A percentile compares a stretch with the other conserved stretches of the same genome.
These are phyloP conservation scores for Aspergillus uvarum DNA, from an alignment of 2,329 filamentous ascomycete genomes.

Conservation along the genomic window DNA sequence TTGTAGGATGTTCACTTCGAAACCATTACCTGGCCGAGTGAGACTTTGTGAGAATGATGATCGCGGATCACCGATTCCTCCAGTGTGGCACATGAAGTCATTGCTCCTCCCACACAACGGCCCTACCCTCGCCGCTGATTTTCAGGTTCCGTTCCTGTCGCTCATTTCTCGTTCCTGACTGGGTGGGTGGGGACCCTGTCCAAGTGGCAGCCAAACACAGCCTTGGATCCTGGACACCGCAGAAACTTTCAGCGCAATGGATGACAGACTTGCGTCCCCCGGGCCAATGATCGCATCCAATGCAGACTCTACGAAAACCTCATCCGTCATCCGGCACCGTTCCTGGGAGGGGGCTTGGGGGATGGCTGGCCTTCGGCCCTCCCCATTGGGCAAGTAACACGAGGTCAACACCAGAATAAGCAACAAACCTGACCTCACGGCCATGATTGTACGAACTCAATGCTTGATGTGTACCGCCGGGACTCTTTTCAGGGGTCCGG, in stretches of 20 bases:
- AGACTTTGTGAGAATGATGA: neutral
- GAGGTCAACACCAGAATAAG: neutral
- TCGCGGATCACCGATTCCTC: neutral
- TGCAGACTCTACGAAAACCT: neutral
- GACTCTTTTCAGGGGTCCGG: neutral
- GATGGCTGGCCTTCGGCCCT: neutral
- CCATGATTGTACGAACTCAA: neutral
- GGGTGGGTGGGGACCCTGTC: conserved; percentile 6
- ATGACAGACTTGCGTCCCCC: neutral
- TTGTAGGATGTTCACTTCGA: neutral
- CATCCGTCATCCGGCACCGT: neutral
- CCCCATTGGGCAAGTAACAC: neutral
- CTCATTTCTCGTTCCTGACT: conserved; percentile 21
- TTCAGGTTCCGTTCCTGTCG: conserved; percentile 11
- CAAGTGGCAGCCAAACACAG: neutral
- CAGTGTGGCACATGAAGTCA: conserved; percentile 16
- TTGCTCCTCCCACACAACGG: conserved; percentile 11
- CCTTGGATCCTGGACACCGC: neutral
- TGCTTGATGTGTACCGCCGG: neutral
- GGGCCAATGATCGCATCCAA: neutral
- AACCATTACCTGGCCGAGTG: neutral
- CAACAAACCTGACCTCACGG: neutral
- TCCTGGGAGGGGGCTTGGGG: neutral
- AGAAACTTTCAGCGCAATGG: neutral
- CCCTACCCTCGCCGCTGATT: conserved; percentile 12